Base-by-base conservation (phyloP, 2,329 filamentous ascomycete genomes). In the Tolypocladium cylindrosporum region DNA sequence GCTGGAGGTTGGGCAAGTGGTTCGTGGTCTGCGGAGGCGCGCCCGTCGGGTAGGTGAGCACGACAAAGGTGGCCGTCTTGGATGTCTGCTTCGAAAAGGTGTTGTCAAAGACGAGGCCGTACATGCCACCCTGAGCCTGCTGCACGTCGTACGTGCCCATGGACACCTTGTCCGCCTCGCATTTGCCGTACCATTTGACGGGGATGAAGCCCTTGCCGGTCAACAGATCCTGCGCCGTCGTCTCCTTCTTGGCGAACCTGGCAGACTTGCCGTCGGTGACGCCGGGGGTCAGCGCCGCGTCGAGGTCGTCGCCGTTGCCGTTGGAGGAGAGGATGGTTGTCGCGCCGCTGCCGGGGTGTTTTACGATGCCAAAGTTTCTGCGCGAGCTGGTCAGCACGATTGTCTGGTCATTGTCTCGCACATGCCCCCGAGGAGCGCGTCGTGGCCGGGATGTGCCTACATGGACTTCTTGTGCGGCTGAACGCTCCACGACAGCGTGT, bases 391-490 rank as follows among this genome's bases (percentile, higher is more conserved):
- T 68, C 51, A 65, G 64, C 50, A 57, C 55, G 5, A 16, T 51
- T 31, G 24, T 50, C 34, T 51, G 9, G 31, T n/a, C 45, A 1
- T 11, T 11, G 45, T 34, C 45, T 19, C 27, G 27, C 8, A 16
- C 7, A 14, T 5, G 24, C 24, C 24, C 45, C 27, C 45, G 16
- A 8, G 16, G 8, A 36, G 48, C 48, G 31, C 31, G 10, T 9
- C 16, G 19, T 2, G 42, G 40, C 13, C 5, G 8, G 19, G 51
- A 13, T 48, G 36, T 34, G 55, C 60, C 60, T 75, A 88, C 85
- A 99, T 88, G 59, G 93, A 97, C 76, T 97, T 97, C 78, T 96
- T 97, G 73, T 97, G 91, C 50, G 94, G 94, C 70, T 97, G 92
- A 43, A 99, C 85, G 68, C 91, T 97, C 94, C 94, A 99, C 19